Evolutionary conservation across 176 grass and related monocot genomes (phyloP), one percentile per base, ranked within the genome.

Genomic region (Musa schizocarpa): DNA sequence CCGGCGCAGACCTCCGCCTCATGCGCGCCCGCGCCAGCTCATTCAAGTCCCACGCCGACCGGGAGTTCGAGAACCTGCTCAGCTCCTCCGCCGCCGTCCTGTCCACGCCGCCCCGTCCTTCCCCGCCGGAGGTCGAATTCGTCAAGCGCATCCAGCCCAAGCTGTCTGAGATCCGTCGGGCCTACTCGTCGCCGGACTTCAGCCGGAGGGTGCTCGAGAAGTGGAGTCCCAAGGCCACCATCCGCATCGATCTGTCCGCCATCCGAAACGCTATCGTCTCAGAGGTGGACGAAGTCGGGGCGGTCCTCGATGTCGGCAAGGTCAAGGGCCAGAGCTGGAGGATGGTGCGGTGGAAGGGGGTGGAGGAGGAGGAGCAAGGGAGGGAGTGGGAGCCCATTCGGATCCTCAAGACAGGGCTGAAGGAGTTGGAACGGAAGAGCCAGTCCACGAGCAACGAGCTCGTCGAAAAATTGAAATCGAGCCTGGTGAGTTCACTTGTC

Each of bases 71-170:
- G 62, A 79, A 88, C 9, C 69, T 92, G 52, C 81, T 88, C 54
- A 19, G 76, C 50, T 88, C 83, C 6, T 82, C 81, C 21, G 76
- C 81, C 57, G 65, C 65, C 49, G 59, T 87, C 76, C 50, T 43
- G 34, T 43, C 34, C 34, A 43, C 34, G 4, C 78, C 24, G 52
- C 13, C 52, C 2, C 53, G 7, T 2, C 22, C 52, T 14, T 13
- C 51, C 24, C 53, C 72, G 4, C 10, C 72, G 79, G 93, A 97
- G 83, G 12, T 90, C 50, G 89, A 92, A 69, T 84, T 88, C 50
- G 79, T 93, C 55, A 90, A 29, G 75, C 79, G 87, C 85, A 88
- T 97, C 77, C 82, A 87, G 34, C 88, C 94, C 2, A 93, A 91
- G 86, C 83, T 97, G 11, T 80, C 81, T 61, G 94, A 93, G 86